phyloP scores from a whole-genome alignment of 2,329 filamentous ascomycete genomes.

The Trichoderma sp. region DNA sequence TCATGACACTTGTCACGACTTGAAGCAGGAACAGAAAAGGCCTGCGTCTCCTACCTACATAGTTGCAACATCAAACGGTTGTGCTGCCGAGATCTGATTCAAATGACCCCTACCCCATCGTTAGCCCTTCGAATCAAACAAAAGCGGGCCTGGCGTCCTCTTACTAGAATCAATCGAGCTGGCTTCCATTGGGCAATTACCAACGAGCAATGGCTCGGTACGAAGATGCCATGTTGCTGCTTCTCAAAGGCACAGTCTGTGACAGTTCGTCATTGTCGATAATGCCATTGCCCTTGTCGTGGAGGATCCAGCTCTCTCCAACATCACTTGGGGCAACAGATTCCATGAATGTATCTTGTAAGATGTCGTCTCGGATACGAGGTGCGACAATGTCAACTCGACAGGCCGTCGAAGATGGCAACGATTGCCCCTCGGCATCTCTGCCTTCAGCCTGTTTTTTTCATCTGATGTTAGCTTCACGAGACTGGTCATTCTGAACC shows the following conservation, averaged over 20 bases:
- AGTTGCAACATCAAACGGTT: conserved; percentile 5
- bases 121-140: conserved; percentile 13
- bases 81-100: conserved; percentile 1
- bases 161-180: neutral
- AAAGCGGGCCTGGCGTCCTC: conserved; percentile 9
- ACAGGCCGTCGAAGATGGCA: conserved; percentile 31
- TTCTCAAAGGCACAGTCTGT: conserved; percentile 30
- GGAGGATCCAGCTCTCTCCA: conserved; percentile 39
- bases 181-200: neutral
- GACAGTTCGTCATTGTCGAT: conserved; percentile 23
- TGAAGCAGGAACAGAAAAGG: neutral
- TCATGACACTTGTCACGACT: neutral
- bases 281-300: conserved; percentile 29
- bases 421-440: conserved; percentile 39
- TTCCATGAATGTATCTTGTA: conserved; percentile 50
- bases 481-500: neutral
- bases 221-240: conserved; percentile 27
- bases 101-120: conserved; percentile 4
- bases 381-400: conserved; percentile 45
- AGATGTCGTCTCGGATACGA: conserved; percentile 42
- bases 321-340: conserved; percentile 38
- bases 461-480: neutral
- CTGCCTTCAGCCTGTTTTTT: conserved; percentile 46
- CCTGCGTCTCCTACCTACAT: conserved; percentile 1
- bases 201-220: conserved; percentile 23